These are phyloP conservation scores for Apiotrichum gracile DNA, from an alignment of 1,284 basidiomycete genomes.

Conservation along the genomic window DNA sequence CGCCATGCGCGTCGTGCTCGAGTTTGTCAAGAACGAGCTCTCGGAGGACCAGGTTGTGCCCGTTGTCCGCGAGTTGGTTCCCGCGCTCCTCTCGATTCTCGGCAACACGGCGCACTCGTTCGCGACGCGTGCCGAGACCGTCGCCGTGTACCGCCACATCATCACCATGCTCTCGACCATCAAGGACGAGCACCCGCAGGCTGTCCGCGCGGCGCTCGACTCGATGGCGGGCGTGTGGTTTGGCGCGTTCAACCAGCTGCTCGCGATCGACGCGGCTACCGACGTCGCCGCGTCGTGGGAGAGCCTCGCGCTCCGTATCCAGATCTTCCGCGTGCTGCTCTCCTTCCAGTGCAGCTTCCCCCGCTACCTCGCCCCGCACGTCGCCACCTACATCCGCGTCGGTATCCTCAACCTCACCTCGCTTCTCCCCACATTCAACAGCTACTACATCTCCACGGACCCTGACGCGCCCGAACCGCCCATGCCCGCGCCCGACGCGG, in stretches of 20 bases:
- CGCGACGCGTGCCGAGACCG: conserved; percentile 71
- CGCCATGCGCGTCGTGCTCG: conserved; percentile 87
- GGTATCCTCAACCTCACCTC: conserved; percentile 62
- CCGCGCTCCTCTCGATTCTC: conserved; percentile 75
- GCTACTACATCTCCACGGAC: conserved; percentile 58
- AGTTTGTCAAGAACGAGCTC: conserved; percentile 83
- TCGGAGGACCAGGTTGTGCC: conserved; percentile 88
- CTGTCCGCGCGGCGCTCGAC: conserved; percentile 73
- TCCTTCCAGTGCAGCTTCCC: conserved; percentile 69
- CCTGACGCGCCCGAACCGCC: conserved; percentile 51
- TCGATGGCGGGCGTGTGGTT: conserved; percentile 84
- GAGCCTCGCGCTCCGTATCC: conserved; percentile 64
- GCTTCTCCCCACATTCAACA: conserved; percentile 61
- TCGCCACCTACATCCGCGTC: conserved; percentile 58
- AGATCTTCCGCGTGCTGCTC: conserved; percentile 67
- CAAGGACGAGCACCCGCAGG: conserved; percentile 80
- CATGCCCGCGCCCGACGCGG: conserved; percentile 60
- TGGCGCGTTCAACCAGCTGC: conserved; percentile 70
- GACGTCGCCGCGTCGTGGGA: conserved; percentile 70
- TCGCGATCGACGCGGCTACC: conserved; percentile 59
- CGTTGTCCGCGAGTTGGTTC: conserved; percentile 73
- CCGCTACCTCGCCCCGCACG: conserved; percentile 57
- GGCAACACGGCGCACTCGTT: conserved; percentile 70
- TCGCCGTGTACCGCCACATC: conserved; percentile 87
- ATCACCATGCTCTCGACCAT: conserved; percentile 87